Conservation (phyloP, 176 grass and related monocot species). For the Oryza meyeriana region DNA sequence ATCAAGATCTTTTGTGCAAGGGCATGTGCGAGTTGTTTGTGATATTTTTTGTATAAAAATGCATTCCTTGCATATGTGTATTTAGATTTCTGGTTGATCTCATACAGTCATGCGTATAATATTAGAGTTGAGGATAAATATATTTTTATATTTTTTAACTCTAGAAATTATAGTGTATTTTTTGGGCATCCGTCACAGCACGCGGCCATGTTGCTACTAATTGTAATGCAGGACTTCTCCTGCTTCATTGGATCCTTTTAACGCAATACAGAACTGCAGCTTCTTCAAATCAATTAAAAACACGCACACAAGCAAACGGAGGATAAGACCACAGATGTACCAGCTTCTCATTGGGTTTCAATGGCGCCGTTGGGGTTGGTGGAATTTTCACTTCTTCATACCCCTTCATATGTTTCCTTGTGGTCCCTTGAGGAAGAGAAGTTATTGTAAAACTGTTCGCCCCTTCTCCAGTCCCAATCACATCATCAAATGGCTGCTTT, state of each 20-base stretch:
- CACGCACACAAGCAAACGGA: conserved; percentile 5
- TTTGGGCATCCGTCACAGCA: neutral
- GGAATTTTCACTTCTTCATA: conserved; percentile 99
- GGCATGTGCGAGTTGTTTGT: neutral
- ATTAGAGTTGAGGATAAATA: neutral
- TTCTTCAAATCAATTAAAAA: neutral
- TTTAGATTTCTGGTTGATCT: neutral
- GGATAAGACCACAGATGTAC: conserved; percentile 41
- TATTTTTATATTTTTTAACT: too few species aligned
- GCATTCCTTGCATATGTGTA: neutral
- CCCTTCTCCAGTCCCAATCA: conserved; percentile 77
- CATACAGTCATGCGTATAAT: neutral
- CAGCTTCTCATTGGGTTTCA: conserved; percentile 84
- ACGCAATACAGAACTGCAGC: neutral
- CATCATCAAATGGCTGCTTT: conserved; percentile 82
- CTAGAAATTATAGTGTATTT: too few species aligned
- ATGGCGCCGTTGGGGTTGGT: conserved; percentile 65
- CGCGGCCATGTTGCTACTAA: neutral
- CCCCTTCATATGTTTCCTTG: conserved; percentile 67
- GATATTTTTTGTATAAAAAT: neutral
- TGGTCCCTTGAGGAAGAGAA: conserved; percentile 94
- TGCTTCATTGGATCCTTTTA: conserved; percentile 21
- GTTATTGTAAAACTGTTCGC: conserved; percentile 48
- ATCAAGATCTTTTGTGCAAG: neutral
- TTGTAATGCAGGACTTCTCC: neutral